Evolutionary conservation across 371 early-diverging fungal genomes (phyloP), one percentile per base, ranked within the genome.

Genomic region (Apophysomyces trapeziformis): DNA sequence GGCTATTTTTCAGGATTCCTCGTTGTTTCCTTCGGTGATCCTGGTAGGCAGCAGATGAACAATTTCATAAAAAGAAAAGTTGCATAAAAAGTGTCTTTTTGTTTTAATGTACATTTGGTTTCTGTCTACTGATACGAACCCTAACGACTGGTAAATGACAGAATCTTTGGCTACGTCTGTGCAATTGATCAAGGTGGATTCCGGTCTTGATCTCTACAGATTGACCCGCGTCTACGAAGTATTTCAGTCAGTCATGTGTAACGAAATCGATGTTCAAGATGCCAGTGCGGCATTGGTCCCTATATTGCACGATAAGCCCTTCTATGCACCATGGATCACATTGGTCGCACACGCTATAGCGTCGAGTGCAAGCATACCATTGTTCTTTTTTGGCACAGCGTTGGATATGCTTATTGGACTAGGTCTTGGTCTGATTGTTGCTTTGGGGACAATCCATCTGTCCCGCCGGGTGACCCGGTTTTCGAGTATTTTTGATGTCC

Each of bases 1-100:
- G 68, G 84, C 26, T 83, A 87, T 59, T 75, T 90, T 61, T 89
- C 90, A 6, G 86, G 87, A 12, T 76, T 88, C 46, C 77, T 90
- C 61, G 78, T 90, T 13, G 76, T 90, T 44, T 82, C 88, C 9
- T 88, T 89, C 68, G 87, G 88, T 54, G 87, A 90, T 65, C 65
- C 69, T 58, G 73, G 76, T 72, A 75, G 46, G 57, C 21, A 41
- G 77, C 77, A 35, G 87, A 85, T 47, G 84, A 80, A 2, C 77
- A 26, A 26, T 26, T 26, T 26, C 26, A 26, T 26, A 26, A 26
- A 26, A 26, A 26, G 26, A 26, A 26, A 26, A 26, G 26, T 26
- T 26, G 26, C 26, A 26, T 0, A 26, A 26, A 26, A 26, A 26
- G 1, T 26, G 26, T 26, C 26, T 26, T 21, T 21, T 26, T 26